Percentiles rank a stretch among this genome's conserved stretches.
These are phyloP conservation scores for Leccinum truebloodii DNA, from an alignment of 768 basidiomycete genomes.

Conservation along the genomic window DNA sequence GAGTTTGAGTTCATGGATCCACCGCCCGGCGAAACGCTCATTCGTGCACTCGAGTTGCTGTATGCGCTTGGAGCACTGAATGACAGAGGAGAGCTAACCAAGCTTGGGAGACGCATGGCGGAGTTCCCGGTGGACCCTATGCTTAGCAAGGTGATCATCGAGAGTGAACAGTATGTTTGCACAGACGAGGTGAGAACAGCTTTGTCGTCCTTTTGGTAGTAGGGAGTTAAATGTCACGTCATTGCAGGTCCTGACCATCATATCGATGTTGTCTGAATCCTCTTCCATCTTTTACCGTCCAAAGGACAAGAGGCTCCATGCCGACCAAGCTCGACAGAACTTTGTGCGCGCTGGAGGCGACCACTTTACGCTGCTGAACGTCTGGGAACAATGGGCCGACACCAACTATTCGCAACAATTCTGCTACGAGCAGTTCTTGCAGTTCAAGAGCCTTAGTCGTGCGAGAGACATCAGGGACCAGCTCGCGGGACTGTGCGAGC, in stretches of 20 bases:
- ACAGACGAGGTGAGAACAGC: constrained; percentile 83
- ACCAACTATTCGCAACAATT: constrained; percentile 97
- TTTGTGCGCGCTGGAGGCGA: constrained; percentile 96
- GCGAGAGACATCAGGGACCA: constrained; percentile 97
- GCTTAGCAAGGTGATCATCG: constrained; percentile 94
- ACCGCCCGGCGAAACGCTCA: constrained; percentile 96
- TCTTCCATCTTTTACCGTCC: constrained; percentile 94
- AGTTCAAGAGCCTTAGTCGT: constrained; percentile 91
- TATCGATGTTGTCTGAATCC: constrained; percentile 96
- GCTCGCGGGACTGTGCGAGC: constrained; percentile 91
- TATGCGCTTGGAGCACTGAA: constrained; percentile 97
- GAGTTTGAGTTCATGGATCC: constrained; percentile 99
- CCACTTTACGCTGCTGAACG: constrained; percentile 95
- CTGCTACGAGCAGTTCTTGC: constrained; percentile 94
- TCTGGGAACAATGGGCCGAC: constrained; percentile 99
- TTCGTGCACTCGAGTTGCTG: constrained; percentile 88
- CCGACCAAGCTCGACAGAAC: constrained; percentile 96
- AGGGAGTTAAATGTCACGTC: not conserved
- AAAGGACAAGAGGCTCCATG: constrained; percentile 97
- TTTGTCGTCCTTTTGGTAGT: not conserved
- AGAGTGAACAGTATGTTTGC: constrained; percentile 90
- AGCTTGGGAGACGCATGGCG: constrained; percentile 95
- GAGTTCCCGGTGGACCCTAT: constrained; percentile 99
- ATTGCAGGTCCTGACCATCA: constrained; percentile 86
- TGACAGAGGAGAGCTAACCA: constrained; percentile 95